phyloP scores from a whole-genome alignment of 257 asterid species.

The Capsicum chinense region DNA sequence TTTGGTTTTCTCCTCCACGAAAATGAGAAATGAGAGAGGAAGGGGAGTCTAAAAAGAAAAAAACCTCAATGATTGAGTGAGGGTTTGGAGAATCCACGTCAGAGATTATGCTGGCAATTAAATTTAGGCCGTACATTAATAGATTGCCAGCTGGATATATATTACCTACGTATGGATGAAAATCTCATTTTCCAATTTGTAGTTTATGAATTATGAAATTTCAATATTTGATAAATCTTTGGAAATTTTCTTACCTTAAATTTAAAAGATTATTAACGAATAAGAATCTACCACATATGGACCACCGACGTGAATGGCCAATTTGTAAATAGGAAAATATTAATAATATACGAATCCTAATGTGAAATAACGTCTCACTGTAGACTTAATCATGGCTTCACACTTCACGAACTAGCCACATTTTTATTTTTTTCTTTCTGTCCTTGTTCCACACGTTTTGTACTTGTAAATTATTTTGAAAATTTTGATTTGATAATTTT shows the following conservation, averaged over 20 bases:
- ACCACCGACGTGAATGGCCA: neutral
- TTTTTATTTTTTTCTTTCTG: neutral
- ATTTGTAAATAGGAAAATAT: conserved; percentile 12
- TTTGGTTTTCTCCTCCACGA: neutral
- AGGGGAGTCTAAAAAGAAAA: neutral
- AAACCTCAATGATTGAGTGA: conserved; percentile 39
- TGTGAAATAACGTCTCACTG: neutral
- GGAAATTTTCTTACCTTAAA: neutral
- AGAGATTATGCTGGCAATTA: conserved; percentile 28
- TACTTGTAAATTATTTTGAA: neutral
- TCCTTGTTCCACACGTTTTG: neutral
- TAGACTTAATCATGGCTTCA: neutral
- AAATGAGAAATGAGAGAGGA: neutral
- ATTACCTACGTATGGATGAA: conserved; percentile 26
- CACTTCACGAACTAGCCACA: neutral
- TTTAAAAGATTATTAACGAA: neutral
- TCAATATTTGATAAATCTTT: conserved; percentile 35
- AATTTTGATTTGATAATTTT: neutral
- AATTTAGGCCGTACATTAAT: conserved; percentile 36
- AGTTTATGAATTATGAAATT: neutral
- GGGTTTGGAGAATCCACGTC: conserved; percentile 29
- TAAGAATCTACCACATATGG: neutral
- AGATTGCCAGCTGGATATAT: conserved; percentile 40
- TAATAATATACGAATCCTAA: neutral
- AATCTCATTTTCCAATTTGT: neutral